phyloP scores from a whole-genome alignment of 225 moss, liverwort and hornwort species.

The Straminergon stramineum region DNA sequence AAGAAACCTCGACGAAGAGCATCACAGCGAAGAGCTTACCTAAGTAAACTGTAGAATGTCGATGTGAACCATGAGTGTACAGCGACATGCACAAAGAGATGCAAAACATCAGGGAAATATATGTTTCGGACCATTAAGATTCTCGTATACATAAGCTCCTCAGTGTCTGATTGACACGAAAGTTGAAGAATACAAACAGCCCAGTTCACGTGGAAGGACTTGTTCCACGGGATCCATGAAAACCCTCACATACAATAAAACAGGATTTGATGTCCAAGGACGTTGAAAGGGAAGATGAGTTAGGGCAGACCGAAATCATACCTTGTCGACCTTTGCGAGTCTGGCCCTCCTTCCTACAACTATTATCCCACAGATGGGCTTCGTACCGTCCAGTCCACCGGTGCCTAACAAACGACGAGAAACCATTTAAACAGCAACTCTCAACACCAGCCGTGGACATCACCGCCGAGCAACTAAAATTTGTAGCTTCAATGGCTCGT shows the following conservation, averaged over 20 bases:
- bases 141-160: not conserved
- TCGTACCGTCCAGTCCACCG: constrained; percentile 99
- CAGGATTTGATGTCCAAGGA: not conserved
- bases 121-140: not conserved
- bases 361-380: constrained; percentile 96
- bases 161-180: not conserved
- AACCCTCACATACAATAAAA: not conserved
- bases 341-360: constrained; percentile 95
- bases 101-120: not conserved
- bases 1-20: not conserved
- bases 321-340: constrained; percentile 97
- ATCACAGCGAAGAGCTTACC: constrained; percentile 14
- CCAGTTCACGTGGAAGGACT: not conserved
- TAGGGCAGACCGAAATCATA: not conserved
- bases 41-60: constrained; percentile 50
- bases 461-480: not conserved
- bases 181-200: not conserved
- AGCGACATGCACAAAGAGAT: constrained; percentile 15
- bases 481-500: not conserved
- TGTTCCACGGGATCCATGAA: not conserved
- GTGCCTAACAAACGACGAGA: constrained; percentile 42
- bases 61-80: not conserved
- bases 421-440: not conserved
- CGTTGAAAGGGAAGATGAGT: not conserved
- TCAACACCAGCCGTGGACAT: not conserved